Percentiles rank a stretch among this genome's conserved stretches.
phyloP scores from a whole-genome alignment of 1,284 basidiomycete species.

The Ceratobasidium sp. region DNA sequence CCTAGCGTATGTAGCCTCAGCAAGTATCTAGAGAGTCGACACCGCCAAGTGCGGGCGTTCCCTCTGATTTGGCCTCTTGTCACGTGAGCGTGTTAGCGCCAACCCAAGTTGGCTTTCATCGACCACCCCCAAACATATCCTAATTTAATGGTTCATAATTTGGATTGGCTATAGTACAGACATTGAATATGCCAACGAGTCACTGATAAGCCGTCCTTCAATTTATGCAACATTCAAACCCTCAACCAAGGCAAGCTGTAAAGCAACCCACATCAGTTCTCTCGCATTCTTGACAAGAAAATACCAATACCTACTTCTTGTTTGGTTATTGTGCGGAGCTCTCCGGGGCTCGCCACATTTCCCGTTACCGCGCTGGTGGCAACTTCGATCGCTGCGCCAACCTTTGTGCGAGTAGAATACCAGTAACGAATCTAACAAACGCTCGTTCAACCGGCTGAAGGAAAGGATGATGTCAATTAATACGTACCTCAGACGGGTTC shows the following conservation, averaged over 20 bases:
- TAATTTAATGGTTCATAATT: neutral
- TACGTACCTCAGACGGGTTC: conserved; percentile 73
- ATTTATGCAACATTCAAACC: conserved; percentile 19
- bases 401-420: conserved; percentile 65
- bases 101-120: no score
- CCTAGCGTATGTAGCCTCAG: no score
- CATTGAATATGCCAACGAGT: no score
- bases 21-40: no score
- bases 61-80: neutral
- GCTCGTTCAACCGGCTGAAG: neutral
- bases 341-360: conserved; percentile 71
- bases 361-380: conserved; percentile 70
- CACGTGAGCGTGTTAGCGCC: conserved; percentile 44
- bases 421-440: conserved; percentile 74
- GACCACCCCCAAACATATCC: no score
- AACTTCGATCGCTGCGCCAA: conserved; percentile 67
- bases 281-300: neutral
- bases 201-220: no score
- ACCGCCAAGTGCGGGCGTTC: neutral
- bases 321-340: conserved; percentile 71
- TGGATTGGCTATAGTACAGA: neutral
- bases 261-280: neutral
- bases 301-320: conserved; percentile 65
- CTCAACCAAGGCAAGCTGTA: conserved; percentile 45
- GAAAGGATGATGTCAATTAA: neutral